Evolutionary conservation across 768 basidiomycete species (phyloP).

Genomic region (Pleurotus cornucopiae): DNA sequence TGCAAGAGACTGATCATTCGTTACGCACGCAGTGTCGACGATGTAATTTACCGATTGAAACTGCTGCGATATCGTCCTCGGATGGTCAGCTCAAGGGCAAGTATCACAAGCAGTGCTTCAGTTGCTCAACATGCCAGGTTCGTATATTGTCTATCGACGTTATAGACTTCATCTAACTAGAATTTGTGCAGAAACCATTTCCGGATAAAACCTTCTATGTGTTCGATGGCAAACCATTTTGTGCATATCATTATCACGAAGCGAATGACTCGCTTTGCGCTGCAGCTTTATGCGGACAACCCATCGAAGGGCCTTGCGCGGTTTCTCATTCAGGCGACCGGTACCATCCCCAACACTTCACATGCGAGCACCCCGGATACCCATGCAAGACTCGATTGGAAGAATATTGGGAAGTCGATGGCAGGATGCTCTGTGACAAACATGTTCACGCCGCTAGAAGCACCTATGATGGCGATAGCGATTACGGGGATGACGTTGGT

Average conservation of each 20-base stretch:
- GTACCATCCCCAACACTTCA: conserved; percentile 86
- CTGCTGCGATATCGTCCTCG: conserved; percentile 82
- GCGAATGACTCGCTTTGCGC: conserved; percentile 87
- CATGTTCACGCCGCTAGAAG: conserved; percentile 46
- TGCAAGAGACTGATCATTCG: neutral
- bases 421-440: conserved; percentile 80
- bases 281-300: conserved; percentile 71
- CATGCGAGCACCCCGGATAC: conserved; percentile 65
- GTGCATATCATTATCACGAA: conserved; percentile 91
- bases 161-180: conserved; percentile 3
- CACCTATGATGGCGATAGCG: conserved; percentile 16
- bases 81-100: conserved; percentile 96
- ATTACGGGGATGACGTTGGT: conserved; percentile 21
- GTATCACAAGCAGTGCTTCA: conserved; percentile 90
- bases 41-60: conserved; percentile 85
- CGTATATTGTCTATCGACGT: conserved; percentile 16
- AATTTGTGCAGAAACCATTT: conserved; percentile 66
- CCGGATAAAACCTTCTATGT: conserved; percentile 92
- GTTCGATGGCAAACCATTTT: conserved; percentile 84
- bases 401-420: conserved; percentile 90
- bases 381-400: conserved; percentile 55
- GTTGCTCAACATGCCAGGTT: conserved; percentile 80
- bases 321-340: conserved; percentile 76
- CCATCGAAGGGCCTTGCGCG: conserved; percentile 92
- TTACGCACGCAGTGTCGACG: conserved; percentile 67